Percentiles rank a stretch among this genome's conserved stretches.
Conservation (phyloP, 768 basidiomycete species). For the Neoboletus brunneissimus region DNA sequence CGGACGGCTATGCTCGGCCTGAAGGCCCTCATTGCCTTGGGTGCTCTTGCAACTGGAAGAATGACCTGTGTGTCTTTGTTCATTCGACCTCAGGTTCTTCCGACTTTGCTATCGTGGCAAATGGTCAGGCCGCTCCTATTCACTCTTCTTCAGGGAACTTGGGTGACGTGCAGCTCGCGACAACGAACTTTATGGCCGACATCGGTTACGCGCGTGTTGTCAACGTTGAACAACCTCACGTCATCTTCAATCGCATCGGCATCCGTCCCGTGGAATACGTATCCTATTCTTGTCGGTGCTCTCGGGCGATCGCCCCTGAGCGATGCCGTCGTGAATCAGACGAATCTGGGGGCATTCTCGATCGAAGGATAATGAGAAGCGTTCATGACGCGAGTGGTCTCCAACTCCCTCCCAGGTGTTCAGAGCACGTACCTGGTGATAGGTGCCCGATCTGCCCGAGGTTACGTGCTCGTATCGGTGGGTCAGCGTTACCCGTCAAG, state of each 20-base stretch:
- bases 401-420: not conserved
- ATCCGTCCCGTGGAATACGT: not conserved
- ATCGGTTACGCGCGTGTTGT: slow-evolving; percentile 58
- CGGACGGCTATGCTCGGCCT: slow-evolving; percentile 7
- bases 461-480: not conserved
- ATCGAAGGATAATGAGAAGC: not conserved
- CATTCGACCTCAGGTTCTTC: slow-evolving; percentile 20
- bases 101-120: slow-evolving; percentile 44
- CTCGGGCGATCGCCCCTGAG: slow-evolving; percentile 4
- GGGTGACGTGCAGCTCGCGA: slow-evolving; percentile 62
- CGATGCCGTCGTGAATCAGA: not conserved
- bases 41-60: slow-evolving; percentile 46
- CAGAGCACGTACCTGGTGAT: not conserved
- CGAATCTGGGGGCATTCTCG: not conserved
- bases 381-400: not conserved
- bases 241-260: slow-evolving; percentile 28
- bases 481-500: not conserved
- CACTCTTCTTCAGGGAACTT: slow-evolving; percentile 57
- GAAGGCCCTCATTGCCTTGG: slow-evolving; percentile 5
- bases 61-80: slow-evolving; percentile 50
- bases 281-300: not conserved
- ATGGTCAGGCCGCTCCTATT: slow-evolving; percentile 46
- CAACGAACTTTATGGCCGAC: slow-evolving; percentile 39
- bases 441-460: not conserved
- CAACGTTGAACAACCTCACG: slow-evolving; percentile 51